Conservation (phyloP, 1,139 yeast genomes). For the Magnusiomyces suaveolens region DNA sequence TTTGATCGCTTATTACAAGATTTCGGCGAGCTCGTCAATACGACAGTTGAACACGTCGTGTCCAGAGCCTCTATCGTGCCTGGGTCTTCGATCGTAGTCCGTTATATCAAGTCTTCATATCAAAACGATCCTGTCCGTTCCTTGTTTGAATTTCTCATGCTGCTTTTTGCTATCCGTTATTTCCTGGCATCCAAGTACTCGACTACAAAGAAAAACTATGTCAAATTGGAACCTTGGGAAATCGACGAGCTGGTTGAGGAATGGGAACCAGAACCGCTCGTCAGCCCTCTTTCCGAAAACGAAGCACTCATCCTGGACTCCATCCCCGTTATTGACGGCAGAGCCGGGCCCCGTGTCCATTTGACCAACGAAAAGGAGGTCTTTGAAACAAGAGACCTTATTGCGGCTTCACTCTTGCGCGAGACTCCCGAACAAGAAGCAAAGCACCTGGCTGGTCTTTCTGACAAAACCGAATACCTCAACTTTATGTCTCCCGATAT, state of each 20-base stretch:
- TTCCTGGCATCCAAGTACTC: slow-evolving; percentile 75
- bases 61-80: slow-evolving; percentile 40
- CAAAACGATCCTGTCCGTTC: slow-evolving; percentile 92
- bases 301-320: slow-evolving; percentile 56
- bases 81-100: slow-evolving; percentile 66
- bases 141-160: slow-evolving; percentile 62
- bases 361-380: slow-evolving; percentile 20
- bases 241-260: slow-evolving; percentile 77
- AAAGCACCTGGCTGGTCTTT: slow-evolving; percentile 18
- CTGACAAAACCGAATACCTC: slow-evolving; percentile 19
- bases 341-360: slow-evolving; percentile 44
- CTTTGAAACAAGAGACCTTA: slow-evolving; percentile 11
- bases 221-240: slow-evolving; percentile 55
- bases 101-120: slow-evolving; percentile 81
- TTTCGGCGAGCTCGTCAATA: slow-evolving; percentile 23
- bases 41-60: slow-evolving; percentile 21
- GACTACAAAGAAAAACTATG: slow-evolving; percentile 63
- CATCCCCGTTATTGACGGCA: slow-evolving; percentile 55
- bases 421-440: slow-evolving; percentile 2
- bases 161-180: slow-evolving; percentile 78
- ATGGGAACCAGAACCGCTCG: slow-evolving; percentile 86
- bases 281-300: slow-evolving; percentile 41
- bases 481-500: slow-evolving; percentile 37
- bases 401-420: slow-evolving; percentile 5
- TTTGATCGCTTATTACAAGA: slow-evolving; percentile 16